These are phyloP conservation scores for Fusarium marasasianum DNA, from an alignment of 2,329 filamentous ascomycete species.

Conservation along the genomic window DNA sequence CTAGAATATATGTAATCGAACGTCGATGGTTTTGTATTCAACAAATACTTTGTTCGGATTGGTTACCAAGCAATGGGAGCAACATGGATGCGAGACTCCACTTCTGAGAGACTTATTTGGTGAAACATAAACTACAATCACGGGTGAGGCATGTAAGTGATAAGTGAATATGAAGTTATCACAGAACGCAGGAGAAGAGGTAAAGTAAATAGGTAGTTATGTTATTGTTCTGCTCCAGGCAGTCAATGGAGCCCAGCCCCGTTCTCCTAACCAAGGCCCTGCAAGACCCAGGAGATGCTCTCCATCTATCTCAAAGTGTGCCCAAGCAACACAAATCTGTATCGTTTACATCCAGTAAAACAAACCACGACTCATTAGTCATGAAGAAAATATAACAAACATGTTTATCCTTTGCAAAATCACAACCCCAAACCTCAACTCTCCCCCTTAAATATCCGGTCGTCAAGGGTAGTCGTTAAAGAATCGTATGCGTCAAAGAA, in stretches of 20 bases:
- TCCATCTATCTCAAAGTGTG: slow-evolving; percentile 27
- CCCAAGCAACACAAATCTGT: slow-evolving; percentile 18
- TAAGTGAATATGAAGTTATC: neutral
- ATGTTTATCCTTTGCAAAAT: slow-evolving; percentile 22
- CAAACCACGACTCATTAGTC: slow-evolving; percentile 23
- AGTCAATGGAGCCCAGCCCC: slow-evolving; percentile 42
- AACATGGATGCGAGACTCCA: slow-evolving; percentile 36
- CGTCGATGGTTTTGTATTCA: slow-evolving; percentile 13
- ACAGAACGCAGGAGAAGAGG: neutral
- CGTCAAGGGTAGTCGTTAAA: slow-evolving; percentile 35
- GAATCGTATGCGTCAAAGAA: slow-evolving; percentile 37
- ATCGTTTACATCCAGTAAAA: slow-evolving; percentile 20
- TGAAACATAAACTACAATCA: neutral
- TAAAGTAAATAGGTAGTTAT: slow-evolving; percentile 2
- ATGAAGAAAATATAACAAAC: slow-evolving; percentile 19
- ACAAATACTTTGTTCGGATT: slow-evolving; percentile 30
- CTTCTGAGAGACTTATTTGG: slow-evolving; percentile 4
- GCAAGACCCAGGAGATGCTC: slow-evolving; percentile 11
- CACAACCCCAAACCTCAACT: slow-evolving; percentile 6
- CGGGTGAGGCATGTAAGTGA: too few relatives aligned
- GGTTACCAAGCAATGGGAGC: slow-evolving; percentile 20
- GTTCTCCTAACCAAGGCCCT: slow-evolving; percentile 1
- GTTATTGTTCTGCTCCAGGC: slow-evolving; percentile 40
- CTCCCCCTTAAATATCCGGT: slow-evolving; percentile 19
- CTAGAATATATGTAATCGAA: slow-evolving; percentile 3